Evolutionary conservation across 495 filamentous ascomycete genomes (phyloP), one percentile per base, ranked within the genome.

Genomic region (Penicillium crystallinum): DNA sequence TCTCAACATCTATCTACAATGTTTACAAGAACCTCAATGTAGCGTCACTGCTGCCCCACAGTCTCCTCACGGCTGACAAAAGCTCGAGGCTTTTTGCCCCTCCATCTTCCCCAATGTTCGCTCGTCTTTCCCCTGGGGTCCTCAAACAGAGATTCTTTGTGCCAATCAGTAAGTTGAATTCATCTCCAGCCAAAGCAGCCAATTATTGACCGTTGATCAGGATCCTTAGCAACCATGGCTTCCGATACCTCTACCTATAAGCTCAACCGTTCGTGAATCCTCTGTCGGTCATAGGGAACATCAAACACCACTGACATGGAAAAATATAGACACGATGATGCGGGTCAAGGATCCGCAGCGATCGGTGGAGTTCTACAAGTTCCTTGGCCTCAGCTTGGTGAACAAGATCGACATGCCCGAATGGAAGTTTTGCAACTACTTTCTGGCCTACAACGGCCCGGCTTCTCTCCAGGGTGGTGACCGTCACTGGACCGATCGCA

Each of bases 361-460:
- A 62, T 95, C 89, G 18, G 84, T 97, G 72, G 88, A 93, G 59
- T 98, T 90, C 77, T 98, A 97, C 70, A 81, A 96, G 57, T 88
- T 90, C 75, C 87, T 98, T 14, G 93, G 93, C 58, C 82, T 98
- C 77, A 90, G 74, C 68, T 72, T 90, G 60, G 79, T 97, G 67
- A 81, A 87, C 55, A 87, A 88, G 64, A 76, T 91, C 31, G 77
- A 84, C 44, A 79, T 80, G 57, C 79, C 83, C 31, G 90, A 95
- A 47, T 81, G 83, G 65, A 95, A 92, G 57, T 96, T 97, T 70
- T 88, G 90, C 64, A 82, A 96, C 34, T 76, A 76, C 60, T 76
- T 77, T 62, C 67, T 77, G 27, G 68, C 69, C 40, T 77, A 77
- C 54, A 57, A 89, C 83, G 88, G 85, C 74, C 53, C 89, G 77